These are phyloP conservation scores for Dichomitus squalens DNA, from an alignment of 1,284 basidiomycete genomes.

Conservation along the genomic window DNA sequence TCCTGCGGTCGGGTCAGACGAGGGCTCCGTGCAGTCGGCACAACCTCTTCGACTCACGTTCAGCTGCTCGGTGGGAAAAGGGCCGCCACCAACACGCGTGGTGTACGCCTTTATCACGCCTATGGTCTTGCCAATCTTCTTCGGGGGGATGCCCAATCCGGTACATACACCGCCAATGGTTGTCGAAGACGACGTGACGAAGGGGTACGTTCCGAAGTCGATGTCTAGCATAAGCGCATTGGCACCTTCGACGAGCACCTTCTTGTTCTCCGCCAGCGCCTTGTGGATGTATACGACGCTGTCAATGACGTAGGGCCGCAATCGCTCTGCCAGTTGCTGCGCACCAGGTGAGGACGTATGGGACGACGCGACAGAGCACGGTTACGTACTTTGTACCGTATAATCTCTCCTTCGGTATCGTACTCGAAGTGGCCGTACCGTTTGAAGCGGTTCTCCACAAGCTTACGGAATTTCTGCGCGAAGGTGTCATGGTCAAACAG, in stretches of 20 bases:
- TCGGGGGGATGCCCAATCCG: constrained; percentile 93
- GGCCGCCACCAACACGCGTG: constrained; percentile 95
- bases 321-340: constrained; percentile 72
- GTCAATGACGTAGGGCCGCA: constrained; percentile 90
- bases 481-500: constrained; percentile 90
- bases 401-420: constrained; percentile 96
- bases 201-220: constrained; percentile 98
- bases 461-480: constrained; percentile 89
- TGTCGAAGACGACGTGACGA: constrained; percentile 93
- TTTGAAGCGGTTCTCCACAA: constrained; percentile 98
- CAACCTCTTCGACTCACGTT: constrained; percentile 54
- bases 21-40: background rate
- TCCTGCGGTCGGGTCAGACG: constrained; percentile 47
- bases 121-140: constrained; percentile 80
- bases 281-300: constrained; percentile 86
- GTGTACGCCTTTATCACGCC: constrained; percentile 99
- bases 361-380: background rate
- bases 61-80: constrained; percentile 96
- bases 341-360: background rate
- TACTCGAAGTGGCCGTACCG: constrained; percentile 98
- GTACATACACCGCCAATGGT: constrained; percentile 95
- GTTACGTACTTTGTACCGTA: constrained; percentile 78
- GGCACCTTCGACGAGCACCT: constrained; percentile 92
- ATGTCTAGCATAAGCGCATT: constrained; percentile 99
- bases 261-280: constrained; percentile 76